Evolutionary conservation across 306 rosid genomes (phyloP), one percentile per base, ranked within the genome.

Genomic region (Prinsepia uniflora): DNA sequence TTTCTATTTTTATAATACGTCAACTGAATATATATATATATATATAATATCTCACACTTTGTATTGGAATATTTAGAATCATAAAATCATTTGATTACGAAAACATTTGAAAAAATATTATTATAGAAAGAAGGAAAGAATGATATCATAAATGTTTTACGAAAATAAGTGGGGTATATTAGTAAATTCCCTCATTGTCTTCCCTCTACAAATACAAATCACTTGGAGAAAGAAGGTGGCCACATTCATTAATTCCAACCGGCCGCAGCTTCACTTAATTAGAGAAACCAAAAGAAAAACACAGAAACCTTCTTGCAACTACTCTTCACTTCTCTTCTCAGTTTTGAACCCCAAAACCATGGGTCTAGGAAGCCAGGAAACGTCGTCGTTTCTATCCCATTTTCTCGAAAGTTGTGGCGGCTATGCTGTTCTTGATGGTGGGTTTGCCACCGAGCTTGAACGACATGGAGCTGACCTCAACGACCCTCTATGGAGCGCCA

Each of bases 401-500:
- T 90, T 93, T 47, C 68, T 93, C 0, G 70, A 67, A 1, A 74
- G 83, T 82, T 84, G 89, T 41, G 96, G 96, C 44, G 95, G 97
- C 46, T 84, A n/a, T 73, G 96, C 77, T 15, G 88, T 87, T 11
- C 45, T 87, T 13, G 98, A 94, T 57, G 97, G 98, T 39, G 98
- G 98, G 10, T 94, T 88, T 24, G 97, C 92, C 5, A 94, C 97
- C 0, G 98, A 94, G 81, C 90, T 94, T 6, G 96, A 94, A 80
- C 87, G 97, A 20, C 97, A 83, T 22, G 98, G 97, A 0, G 96
- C 96, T 24, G 92, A 94, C 77, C 90, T 94, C 45, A 74, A 90
- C 68, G 98, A 94, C 72, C 88, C 96, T 67, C 89, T 94, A 3
- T 94, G 98, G 98, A 90, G 98, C 81, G 94, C 97, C 77, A 94